Conservation (phyloP, 2,329 filamentous ascomycete species). For the Paracamarosporium sp. region DNA sequence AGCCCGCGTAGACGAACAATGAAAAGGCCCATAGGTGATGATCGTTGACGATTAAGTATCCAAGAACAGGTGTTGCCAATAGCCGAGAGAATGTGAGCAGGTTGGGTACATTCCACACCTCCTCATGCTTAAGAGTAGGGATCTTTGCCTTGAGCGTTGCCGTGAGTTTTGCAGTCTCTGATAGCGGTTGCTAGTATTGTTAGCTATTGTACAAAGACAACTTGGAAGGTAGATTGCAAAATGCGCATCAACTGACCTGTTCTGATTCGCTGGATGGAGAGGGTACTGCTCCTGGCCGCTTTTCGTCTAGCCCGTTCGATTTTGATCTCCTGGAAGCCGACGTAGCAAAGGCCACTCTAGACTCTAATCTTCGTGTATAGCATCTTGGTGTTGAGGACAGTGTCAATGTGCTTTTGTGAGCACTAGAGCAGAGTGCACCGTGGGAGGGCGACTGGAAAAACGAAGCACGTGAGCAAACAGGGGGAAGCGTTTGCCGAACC, state of each 20-base stretch:
- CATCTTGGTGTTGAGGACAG: neutral
- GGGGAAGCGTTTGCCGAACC: conserved; percentile 24
- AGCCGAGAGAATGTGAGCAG: conserved; percentile 88
- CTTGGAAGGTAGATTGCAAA: neutral
- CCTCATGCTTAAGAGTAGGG: conserved; percentile 63
- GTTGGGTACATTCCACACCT: conserved; percentile 98
- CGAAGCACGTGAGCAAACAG: conserved; percentile 39
- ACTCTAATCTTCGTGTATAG: neutral
- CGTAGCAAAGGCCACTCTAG: conserved; percentile 4
- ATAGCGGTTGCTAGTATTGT: conserved; percentile 1
- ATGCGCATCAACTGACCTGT: neutral
- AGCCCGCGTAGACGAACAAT: conserved; percentile 89
- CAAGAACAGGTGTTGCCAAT: conserved; percentile 80
- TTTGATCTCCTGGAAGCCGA: conserved; percentile 11
- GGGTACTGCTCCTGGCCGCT: conserved; percentile 7
- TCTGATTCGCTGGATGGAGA: conserved; percentile 3
- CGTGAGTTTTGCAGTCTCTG: conserved; percentile 28
- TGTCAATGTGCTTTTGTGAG: neutral
- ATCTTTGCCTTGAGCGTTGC: conserved; percentile 38
- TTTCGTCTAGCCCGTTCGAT: neutral
- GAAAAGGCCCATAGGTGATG: conserved; percentile 79
- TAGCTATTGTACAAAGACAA: neutral
- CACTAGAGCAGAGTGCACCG: neutral
- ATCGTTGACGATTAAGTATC: conserved; percentile 87
- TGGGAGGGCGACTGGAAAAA: conserved; percentile 23